phyloP scores from a whole-genome alignment of 2,329 filamentous ascomycete species.

The Alternaria metachromatica region DNA sequence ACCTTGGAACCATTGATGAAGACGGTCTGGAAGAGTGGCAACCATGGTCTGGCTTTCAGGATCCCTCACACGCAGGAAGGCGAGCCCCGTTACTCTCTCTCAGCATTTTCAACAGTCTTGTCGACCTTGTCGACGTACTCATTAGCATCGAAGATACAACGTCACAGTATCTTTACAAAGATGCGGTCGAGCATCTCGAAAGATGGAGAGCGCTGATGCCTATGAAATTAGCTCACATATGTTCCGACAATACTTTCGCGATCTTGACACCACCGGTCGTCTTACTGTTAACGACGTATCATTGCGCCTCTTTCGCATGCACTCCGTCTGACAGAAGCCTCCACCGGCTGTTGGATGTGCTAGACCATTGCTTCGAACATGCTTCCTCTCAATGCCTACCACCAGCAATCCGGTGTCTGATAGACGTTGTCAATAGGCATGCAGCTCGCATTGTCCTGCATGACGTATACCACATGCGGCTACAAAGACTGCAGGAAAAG shows the following conservation, averaged over 20 bases:
- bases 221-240: conserved; percentile 29
- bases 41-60: conserved; percentile 66
- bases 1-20: conserved; percentile 62
- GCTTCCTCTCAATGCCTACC: conserved; percentile 33
- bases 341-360: conserved; percentile 24
- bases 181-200: conserved; percentile 44
- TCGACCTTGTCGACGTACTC: conserved; percentile 41
- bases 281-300: conserved; percentile 38
- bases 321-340: conserved; percentile 28
- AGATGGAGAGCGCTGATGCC: conserved; percentile 47
- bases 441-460: conserved; percentile 19
- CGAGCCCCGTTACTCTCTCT: conserved; percentile 51
- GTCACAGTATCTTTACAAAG: background rate
- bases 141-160: conserved; percentile 12
- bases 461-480: conserved; percentile 19
- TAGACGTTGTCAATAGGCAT: conserved; percentile 28
- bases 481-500: conserved; percentile 26
- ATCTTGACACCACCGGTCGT: conserved; percentile 35
- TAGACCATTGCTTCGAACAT: conserved; percentile 33
- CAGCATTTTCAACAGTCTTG: conserved; percentile 62
- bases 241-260: conserved; percentile 14
- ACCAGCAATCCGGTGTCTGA: conserved; percentile 34
- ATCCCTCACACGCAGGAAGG: conserved; percentile 18
- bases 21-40: conserved; percentile 78
- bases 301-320: conserved; percentile 29